Evolutionary conservation across 2,329 filamentous ascomycete genomes (phyloP).

Genomic region (Claviceps monticola): DNA sequence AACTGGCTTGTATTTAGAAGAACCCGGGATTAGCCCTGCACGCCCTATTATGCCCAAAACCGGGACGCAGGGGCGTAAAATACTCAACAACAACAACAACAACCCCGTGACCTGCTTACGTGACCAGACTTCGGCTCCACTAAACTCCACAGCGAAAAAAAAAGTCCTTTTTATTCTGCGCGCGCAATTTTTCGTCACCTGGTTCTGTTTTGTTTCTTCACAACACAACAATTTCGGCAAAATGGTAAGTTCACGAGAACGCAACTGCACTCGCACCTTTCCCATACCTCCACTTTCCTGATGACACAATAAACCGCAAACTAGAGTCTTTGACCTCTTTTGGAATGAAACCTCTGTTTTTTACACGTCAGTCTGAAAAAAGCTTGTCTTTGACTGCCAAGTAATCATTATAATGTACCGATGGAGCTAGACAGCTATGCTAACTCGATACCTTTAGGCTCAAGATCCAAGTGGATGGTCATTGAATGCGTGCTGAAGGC

Average conservation of each 20-base stretch:
- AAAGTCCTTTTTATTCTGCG: constrained; percentile 11
- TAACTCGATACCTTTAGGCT: constrained; percentile 10
- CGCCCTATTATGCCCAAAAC: no score
- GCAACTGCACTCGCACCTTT: constrained; percentile 1
- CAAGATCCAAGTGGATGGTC: constrained; percentile 6
- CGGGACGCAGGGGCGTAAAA: no score
- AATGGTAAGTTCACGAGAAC: constrained; percentile 8
- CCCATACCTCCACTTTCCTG: constrained; percentile 31
- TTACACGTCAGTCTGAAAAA: constrained; percentile 87
- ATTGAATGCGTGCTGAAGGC: background rate
- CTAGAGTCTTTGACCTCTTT: constrained; percentile 91
- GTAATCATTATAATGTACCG: background rate
- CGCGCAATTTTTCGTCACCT: constrained; percentile 12
- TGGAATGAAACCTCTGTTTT: constrained; percentile 68
- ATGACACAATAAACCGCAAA: constrained; percentile 82
- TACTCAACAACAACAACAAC: no score
- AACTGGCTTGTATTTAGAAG: no score
- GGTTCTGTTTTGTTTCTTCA: constrained; percentile 6
- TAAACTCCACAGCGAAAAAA: constrained; percentile 11
- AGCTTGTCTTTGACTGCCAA: constrained; percentile 10
- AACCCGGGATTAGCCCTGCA: no score
- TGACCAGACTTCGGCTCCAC: constrained; percentile 3
- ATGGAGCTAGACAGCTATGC: constrained; percentile 8
- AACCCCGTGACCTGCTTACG: constrained; percentile 17
- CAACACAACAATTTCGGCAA: constrained; percentile 1